phyloP scores from a whole-genome alignment of 2,329 filamentous ascomycete genomes.

The Fusarium denticulatum region DNA sequence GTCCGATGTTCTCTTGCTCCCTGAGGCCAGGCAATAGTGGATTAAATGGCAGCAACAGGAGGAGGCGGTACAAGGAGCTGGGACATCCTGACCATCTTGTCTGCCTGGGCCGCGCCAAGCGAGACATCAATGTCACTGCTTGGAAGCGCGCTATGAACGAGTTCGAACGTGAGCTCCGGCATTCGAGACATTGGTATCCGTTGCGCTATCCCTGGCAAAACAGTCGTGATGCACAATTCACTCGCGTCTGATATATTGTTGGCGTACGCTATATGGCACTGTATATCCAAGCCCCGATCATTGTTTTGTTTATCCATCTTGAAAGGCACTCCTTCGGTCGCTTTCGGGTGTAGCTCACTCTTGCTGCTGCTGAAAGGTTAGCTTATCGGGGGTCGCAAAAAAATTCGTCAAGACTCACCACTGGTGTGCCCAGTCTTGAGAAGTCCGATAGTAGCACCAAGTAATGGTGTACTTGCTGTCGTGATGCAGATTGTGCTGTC shows the following conservation, averaged over 20 bases:
- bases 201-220: background rate
- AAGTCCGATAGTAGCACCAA: background rate
- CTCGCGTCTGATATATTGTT: background rate
- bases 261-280: background rate
- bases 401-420: background rate
- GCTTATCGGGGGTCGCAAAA: fast-evolving
- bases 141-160: background rate
- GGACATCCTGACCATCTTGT: background rate
- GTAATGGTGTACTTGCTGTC: fast-evolving
- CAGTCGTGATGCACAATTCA: background rate
- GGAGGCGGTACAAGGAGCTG: background rate
- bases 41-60: background rate
- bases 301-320: background rate
- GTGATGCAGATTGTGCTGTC: background rate
- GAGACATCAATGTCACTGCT: background rate
- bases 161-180: background rate
- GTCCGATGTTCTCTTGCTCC: too few species aligned
- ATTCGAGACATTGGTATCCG: background rate
- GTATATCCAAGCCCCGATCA: background rate
- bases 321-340: background rate
- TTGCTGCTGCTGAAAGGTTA: background rate
- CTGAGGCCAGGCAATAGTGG: too few species aligned
- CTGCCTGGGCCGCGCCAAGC: background rate
- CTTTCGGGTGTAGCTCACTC: background rate
- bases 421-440: fast-evolving